phyloP scores from a whole-genome alignment of 768 basidiomycete genomes.

The Calocybe indica region DNA sequence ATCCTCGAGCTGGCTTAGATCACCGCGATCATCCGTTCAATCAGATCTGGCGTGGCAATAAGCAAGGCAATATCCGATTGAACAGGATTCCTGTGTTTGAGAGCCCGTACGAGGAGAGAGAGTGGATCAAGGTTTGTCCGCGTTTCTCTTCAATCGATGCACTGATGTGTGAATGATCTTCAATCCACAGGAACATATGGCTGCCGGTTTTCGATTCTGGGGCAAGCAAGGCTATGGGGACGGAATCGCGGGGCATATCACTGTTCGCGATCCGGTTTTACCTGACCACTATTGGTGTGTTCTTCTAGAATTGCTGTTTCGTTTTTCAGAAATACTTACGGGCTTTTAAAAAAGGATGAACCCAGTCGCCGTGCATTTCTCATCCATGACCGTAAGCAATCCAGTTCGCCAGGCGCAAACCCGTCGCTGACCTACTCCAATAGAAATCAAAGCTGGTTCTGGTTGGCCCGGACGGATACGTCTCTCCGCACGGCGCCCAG shows the following conservation, averaged over 20 bases:
- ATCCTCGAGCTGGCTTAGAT: too few relatives aligned
- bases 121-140: slow-evolving; percentile 18
- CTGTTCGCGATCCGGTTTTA: slow-evolving; percentile 31
- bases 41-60: slow-evolving; percentile 14
- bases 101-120: slow-evolving; percentile 17
- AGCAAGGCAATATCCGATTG: slow-evolving; percentile 15
- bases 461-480: slow-evolving; percentile 17
- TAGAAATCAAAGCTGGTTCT: slow-evolving; percentile 22
- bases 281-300: slow-evolving; percentile 20
- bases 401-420: background rate
- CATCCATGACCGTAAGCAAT: slow-evolving; percentile 15
- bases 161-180: background rate
- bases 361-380: slow-evolving; percentile 20
- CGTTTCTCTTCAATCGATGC: background rate
- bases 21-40: slow-evolving; percentile 4
- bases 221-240: slow-evolving; percentile 39
- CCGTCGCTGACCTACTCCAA: background rate
- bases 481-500: slow-evolving; percentile 20
- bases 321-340: background rate
- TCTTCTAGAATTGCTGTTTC: background rate
- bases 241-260: slow-evolving; percentile 46
- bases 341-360: slow-evolving; percentile 16
- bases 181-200: slow-evolving; percentile 16
- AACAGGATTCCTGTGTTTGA: slow-evolving; percentile 15
- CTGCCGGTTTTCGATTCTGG: slow-evolving; percentile 21